These are phyloP conservation scores for Botrytis medusae DNA, from an alignment of 2,329 filamentous ascomycete species.

Conservation along the genomic window DNA sequence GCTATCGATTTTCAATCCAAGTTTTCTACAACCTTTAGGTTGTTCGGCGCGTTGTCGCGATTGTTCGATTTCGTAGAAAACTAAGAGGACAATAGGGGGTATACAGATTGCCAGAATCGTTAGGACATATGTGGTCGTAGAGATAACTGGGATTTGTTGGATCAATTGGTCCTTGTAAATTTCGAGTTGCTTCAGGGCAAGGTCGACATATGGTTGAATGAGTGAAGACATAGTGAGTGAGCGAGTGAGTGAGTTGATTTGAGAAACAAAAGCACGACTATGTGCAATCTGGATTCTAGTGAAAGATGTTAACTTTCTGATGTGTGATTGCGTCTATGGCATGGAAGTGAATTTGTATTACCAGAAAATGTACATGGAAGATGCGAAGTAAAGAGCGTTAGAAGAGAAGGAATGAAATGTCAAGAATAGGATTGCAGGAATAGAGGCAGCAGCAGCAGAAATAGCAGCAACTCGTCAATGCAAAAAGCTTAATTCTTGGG, in stretches of 20 bases:
- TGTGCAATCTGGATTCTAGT: conserved; percentile 34
- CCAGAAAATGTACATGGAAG: conserved; percentile 37
- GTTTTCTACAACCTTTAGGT: conserved; percentile 52
- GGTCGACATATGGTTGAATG: conserved; percentile 33
- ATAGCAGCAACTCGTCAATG: conserved; percentile 12
- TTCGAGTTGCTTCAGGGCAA: conserved; percentile 34
- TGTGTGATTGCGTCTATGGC: not conserved
- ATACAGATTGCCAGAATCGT: conserved; percentile 38
- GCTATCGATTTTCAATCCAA: conserved; percentile 50
- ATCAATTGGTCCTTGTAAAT: conserved; percentile 35
- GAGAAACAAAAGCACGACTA: conserved; percentile 28
- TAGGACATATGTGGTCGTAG: conserved; percentile 37
- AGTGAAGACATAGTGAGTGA: conserved; percentile 31
- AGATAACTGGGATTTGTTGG: conserved; percentile 34
- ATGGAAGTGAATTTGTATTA: conserved; percentile 21
- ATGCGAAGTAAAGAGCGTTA: conserved; percentile 35
- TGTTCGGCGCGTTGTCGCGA: conserved; percentile 38
- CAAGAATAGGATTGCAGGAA: conserved; percentile 18
- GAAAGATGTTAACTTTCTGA: conserved; percentile 23
- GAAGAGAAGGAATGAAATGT: conserved; percentile 27
- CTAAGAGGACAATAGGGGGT: conserved; percentile 38
- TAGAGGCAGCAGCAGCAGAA: conserved; percentile 11
- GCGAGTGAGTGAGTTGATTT: conserved; percentile 2
- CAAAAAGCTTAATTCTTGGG: not conserved
- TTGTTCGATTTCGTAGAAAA: conserved; percentile 39